These are phyloP conservation scores for Arctium minus DNA, from an alignment of 129 eudicot genomes.

Conservation along the genomic window DNA sequence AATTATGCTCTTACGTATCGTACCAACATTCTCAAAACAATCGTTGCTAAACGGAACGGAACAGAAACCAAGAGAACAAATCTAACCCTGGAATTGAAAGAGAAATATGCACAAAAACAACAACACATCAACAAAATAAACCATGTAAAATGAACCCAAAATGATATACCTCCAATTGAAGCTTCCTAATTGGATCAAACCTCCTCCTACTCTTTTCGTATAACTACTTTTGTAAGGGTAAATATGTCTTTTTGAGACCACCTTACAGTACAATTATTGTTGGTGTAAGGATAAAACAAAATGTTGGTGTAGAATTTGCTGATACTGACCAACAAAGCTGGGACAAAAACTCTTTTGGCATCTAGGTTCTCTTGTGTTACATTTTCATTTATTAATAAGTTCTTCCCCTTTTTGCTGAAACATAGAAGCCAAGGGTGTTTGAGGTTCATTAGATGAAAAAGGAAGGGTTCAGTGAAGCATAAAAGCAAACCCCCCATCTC, in stretches of 20 bases:
- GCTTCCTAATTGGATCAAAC: neutral
- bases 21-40: neutral
- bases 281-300: conserved; percentile 14
- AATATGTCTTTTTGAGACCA: conserved; percentile 17
- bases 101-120: conserved; percentile 4
- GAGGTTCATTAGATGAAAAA: conserved; percentile 22
- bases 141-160: conserved; percentile 20
- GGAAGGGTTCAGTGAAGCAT: conserved; percentile 32
- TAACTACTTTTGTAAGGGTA: conserved; percentile 10
- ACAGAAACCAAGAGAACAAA: neutral
- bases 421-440: conserved; percentile 36
- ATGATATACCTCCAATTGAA: conserved; percentile 8
- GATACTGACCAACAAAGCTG: conserved; percentile 5
- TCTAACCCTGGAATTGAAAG: conserved; percentile 3
- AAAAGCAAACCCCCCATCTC: neutral
- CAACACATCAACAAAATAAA: conserved; percentile 12
- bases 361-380: neutral
- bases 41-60: neutral
- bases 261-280: conserved; percentile 18
- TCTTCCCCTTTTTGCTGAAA: conserved; percentile 37
- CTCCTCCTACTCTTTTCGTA: neutral
- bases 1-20: too few species aligned
- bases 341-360: conserved; percentile 29
- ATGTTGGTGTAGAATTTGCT: conserved; percentile 5
- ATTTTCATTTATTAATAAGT: neutral